A percentile compares a stretch with the other conserved stretches of the same genome.
Evolutionary conservation across 2,329 filamentous ascomycete genomes (phyloP).

Genomic region (Microascus cirrosus): DNA sequence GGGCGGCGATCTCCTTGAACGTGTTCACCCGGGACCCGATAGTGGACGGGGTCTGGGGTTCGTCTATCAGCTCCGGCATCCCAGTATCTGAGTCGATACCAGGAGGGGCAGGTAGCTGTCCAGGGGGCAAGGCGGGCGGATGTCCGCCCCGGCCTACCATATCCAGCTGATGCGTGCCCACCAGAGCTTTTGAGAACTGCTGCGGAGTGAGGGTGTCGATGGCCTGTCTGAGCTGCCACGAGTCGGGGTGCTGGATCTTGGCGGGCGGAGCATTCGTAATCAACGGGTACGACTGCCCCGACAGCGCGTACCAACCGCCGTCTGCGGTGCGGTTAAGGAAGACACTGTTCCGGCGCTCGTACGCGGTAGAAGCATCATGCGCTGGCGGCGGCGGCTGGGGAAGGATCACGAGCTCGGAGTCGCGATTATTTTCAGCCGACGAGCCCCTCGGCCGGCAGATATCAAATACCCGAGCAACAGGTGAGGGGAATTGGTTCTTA

Average conservation of each 20-base stretch:
- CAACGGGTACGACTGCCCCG: conserved; percentile 73
- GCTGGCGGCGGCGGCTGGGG: conserved; percentile 67
- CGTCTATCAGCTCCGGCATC: conserved; percentile 12
- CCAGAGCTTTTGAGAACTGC: conserved; percentile 49
- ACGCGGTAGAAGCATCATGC: conserved; percentile 34
- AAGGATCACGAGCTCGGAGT: conserved; percentile 63
- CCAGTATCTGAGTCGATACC: conserved; percentile 3
- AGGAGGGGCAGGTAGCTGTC: conserved; percentile 10
- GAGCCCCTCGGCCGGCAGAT: conserved; percentile 64
- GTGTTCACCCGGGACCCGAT: conserved; percentile 39
- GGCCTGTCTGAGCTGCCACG: conserved; percentile 28
- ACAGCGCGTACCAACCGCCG: conserved; percentile 93
- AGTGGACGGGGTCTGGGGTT: conserved; percentile 16
- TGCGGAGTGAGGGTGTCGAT: conserved; percentile 26
- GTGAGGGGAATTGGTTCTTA: conserved; percentile 58
- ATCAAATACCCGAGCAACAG: conserved; percentile 83
- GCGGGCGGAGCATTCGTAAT: conserved; percentile 57
- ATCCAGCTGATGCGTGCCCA: conserved; percentile 61
- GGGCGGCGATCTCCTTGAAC: conserved; percentile 36
- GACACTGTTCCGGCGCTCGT: conserved; percentile 52
- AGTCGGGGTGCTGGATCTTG: conserved; percentile 31
- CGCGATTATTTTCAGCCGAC: conserved; percentile 48
- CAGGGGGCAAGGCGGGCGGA: conserved; percentile 23
- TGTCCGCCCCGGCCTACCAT: conserved; percentile 16
- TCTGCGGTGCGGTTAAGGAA: conserved; percentile 78